These are phyloP conservation scores for Penicillium taxi DNA, from an alignment of 495 filamentous ascomycete species.

Conservation along the genomic window DNA sequence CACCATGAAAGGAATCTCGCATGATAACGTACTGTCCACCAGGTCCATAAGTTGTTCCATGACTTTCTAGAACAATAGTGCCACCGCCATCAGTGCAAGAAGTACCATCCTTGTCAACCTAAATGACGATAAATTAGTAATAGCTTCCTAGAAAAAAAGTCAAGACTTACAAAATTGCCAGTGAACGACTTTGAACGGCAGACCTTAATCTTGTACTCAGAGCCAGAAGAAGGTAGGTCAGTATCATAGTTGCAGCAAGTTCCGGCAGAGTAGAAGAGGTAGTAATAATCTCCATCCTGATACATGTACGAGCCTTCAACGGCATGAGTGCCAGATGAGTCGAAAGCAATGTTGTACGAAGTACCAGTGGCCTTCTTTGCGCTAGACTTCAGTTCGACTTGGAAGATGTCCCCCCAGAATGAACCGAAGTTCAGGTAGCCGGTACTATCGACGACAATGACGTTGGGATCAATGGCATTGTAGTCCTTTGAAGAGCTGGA, in stretches of 20 bases:
- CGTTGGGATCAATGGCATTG: slow-evolving; percentile 67
- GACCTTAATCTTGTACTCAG: slow-evolving; percentile 64
- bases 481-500: slow-evolving; percentile 43
- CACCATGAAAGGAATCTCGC: not conserved
- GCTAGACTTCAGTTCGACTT: slow-evolving; percentile 48
- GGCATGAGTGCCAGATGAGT: slow-evolving; percentile 44
- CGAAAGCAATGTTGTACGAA: slow-evolving; percentile 46
- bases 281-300: slow-evolving; percentile 53
- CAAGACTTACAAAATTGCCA: slow-evolving; percentile 43
- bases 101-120: slow-evolving; percentile 50
- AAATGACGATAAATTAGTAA: not conserved
- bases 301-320: slow-evolving; percentile 56
- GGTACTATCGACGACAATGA: slow-evolving; percentile 41
- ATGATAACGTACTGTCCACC: slow-evolving; percentile 55
- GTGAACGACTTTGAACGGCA: slow-evolving; percentile 52
- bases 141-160: not conserved
- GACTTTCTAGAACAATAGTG: slow-evolving; percentile 53
- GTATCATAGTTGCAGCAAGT: slow-evolving; percentile 56
- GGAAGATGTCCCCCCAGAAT: slow-evolving; percentile 65
- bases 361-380: slow-evolving; percentile 31
- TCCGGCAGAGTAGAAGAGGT: slow-evolving; percentile 62
- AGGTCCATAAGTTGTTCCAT: slow-evolving; percentile 61
- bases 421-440: slow-evolving; percentile 60
- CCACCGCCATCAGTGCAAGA: slow-evolving; percentile 56
- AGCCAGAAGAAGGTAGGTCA: slow-evolving; percentile 44